Evolutionary conservation across 2,329 filamentous ascomycete species (phyloP), one percentile per base, ranked within the genome.

Genomic region (Xylariaceae sp.): DNA sequence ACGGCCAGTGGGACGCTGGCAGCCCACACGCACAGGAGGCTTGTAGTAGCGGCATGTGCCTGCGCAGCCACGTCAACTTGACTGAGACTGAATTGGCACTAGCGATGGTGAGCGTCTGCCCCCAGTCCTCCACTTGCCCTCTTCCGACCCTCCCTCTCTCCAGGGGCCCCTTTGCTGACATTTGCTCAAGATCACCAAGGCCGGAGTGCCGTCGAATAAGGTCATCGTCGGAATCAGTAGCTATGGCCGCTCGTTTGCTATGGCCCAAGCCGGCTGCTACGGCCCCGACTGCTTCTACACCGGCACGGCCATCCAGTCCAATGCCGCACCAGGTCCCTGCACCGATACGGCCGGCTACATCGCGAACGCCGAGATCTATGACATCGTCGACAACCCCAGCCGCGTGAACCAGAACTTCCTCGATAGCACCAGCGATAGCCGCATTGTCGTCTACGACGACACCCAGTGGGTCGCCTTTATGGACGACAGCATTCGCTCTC

Each of bases 381-480:
- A 57, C 7, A 62, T 65, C 52, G 44, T 58, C 20, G 9, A 47
- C n/a, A 37, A 47, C 12, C 37, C 20, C 29, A 48, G 40, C 14
- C 18, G 46, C 10, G 46, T 20, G 12, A 44, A 45, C n/a, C 50
- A 48, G 16, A 52, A 43, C 52, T 44, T 10, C 12, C 37, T 26
- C 18, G 32, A 29, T 48, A 45, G 50, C 20, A 50, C 55, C 14
- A 52, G 73, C 57, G n/a, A n/a, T n/a, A n/a, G n/a, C n/a, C n/a
- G n/a, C n/a, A 63, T 72, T 45, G 65, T 70, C 5, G 66, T 75
- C 46, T 71, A 68, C 54, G 65, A 74, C 40, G 56, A 70, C 16
- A 71, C 61, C 1, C 29, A 73, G 18, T 70, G 69, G 56, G 73
- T 73, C 2, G 64, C 67, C 20, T 75, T 75, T 40, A 70, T 69